phyloP scores from a whole-genome alignment of 2,329 filamentous ascomycete species.

The Fusarium circinatum region DNA sequence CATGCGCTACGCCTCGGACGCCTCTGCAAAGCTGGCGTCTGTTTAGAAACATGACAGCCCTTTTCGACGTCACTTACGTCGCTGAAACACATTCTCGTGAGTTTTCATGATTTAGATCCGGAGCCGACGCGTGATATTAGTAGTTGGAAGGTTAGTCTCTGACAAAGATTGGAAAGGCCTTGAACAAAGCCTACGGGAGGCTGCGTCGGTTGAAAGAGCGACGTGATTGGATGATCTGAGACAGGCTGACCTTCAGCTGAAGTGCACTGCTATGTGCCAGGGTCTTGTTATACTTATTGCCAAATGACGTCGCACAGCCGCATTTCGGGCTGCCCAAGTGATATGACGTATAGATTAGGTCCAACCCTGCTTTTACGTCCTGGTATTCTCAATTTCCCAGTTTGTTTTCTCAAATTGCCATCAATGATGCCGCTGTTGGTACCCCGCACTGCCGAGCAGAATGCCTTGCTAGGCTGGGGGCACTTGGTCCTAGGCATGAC shows the following conservation, averaged over 20 bases:
- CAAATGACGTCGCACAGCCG: not conserved
- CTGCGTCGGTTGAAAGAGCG: fast-evolving
- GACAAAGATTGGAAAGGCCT: fast-evolving
- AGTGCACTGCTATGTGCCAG: fast-evolving
- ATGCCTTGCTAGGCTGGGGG: not conserved
- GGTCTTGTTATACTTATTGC: not conserved
- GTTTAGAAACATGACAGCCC: not conserved
- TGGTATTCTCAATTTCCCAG: no score
- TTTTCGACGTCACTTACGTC: not conserved
- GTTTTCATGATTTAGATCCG: fast-evolving
- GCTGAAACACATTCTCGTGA: fast-evolving
- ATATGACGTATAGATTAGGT: not conserved
- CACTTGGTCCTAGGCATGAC: no score
- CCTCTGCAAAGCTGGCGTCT: not conserved
- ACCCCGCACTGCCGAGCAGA: not conserved
- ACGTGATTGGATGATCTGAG: not conserved
- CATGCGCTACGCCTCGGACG: fast-evolving
- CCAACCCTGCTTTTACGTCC: fast-evolving
- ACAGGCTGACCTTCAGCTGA: not conserved
- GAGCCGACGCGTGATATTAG: not conserved
- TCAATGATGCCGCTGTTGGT: fast-evolving
- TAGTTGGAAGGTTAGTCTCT: fast-evolving
- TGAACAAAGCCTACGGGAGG: not conserved
- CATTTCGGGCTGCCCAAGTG: not conserved
- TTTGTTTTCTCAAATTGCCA: not conserved